phyloP scores from a whole-genome alignment of 2,329 filamentous ascomycete genomes.

The Clonostachys rhizophaga region DNA sequence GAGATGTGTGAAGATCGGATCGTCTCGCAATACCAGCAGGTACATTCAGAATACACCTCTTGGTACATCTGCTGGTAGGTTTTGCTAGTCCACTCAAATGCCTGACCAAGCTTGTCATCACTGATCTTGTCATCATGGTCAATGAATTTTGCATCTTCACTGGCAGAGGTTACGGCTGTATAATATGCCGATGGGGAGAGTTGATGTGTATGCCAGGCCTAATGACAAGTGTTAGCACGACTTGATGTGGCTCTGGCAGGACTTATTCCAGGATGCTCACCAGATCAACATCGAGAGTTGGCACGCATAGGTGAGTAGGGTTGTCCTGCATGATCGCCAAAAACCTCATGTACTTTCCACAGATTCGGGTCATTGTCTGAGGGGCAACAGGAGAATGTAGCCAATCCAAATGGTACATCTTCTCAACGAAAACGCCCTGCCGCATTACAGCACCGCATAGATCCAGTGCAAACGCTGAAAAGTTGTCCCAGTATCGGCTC shows the following conservation, averaged over 20 bases:
- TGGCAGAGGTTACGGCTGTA: conserved; percentile 3
- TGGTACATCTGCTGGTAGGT: conserved; percentile 60
- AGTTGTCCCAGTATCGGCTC: conserved; percentile 66
- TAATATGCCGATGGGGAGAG: conserved; percentile 62
- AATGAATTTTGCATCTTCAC: conserved; percentile 47
- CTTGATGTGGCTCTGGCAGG: too few relatives aligned
- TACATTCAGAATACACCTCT: conserved; percentile 71
- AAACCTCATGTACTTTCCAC: conserved; percentile 63
- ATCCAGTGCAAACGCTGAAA: conserved; percentile 59
- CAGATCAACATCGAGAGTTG: conserved; percentile 70
- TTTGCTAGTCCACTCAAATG: conserved; percentile 71
- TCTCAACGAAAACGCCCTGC: conserved; percentile 62
- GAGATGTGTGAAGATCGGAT: conserved; percentile 37
- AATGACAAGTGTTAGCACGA: too few relatives aligned
- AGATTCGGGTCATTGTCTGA: conserved; percentile 59
- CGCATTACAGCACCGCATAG: conserved; percentile 61
- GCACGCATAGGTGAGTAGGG: conserved; percentile 49
- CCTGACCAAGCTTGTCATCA: conserved; percentile 55
- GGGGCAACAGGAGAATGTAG: conserved; percentile 63
- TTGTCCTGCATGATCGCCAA: conserved; percentile 51
- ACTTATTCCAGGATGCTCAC: conserved; percentile 14
- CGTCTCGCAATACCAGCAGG: conserved; percentile 79
- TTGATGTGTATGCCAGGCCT: conserved; percentile 74
- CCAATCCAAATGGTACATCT: conserved; percentile 78
- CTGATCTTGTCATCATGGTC: conserved; percentile 84